These are phyloP conservation scores for Craterostigma plantagineum DNA, from an alignment of 257 asterid species.

Conservation along the genomic window DNA sequence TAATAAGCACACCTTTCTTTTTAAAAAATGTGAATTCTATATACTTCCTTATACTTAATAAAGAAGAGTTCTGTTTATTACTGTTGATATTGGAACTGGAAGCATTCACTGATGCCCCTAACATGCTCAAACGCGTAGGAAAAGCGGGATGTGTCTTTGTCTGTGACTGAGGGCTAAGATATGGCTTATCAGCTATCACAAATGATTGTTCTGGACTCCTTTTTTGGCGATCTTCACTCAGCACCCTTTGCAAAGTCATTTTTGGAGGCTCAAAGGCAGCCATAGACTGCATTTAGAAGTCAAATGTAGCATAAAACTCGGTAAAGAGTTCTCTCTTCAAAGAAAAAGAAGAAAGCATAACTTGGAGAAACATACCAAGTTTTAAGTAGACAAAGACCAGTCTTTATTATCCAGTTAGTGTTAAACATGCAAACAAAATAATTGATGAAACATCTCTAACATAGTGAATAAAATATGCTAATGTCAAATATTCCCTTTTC, in stretches of 20 bases:
- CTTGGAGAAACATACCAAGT: too few species aligned
- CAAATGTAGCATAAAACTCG: conserved; percentile 7
- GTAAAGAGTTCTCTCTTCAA: not conserved
- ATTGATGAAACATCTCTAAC: too few species aligned
- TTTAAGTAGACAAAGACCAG: too few species aligned
- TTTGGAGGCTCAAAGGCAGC: conserved; percentile 48
- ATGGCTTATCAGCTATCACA: conserved; percentile 24
- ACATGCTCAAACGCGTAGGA: conserved; percentile 28
- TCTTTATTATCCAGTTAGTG: too few species aligned
- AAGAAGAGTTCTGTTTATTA: not conserved
- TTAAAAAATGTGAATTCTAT: too few species aligned
- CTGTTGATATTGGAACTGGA: conserved; percentile 9
- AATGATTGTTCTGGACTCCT: conserved; percentile 26
- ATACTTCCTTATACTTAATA: too few species aligned
- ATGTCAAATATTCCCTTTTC: too few species aligned
- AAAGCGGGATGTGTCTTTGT: conserved; percentile 22
- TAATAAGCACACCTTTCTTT: too few species aligned
- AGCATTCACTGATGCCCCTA: conserved; percentile 7
- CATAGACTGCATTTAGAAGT: conserved; percentile 48
- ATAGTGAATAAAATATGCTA: too few species aligned
- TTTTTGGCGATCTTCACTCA: conserved; percentile 31
- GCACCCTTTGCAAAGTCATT: conserved; percentile 64
- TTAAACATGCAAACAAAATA: too few species aligned
- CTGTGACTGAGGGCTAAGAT: conserved; percentile 23
- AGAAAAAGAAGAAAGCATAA: not conserved